These are phyloP conservation scores for Hypomontagnella monticulosa DNA, from an alignment of 495 filamentous ascomycete genomes.

Conservation along the genomic window DNA sequence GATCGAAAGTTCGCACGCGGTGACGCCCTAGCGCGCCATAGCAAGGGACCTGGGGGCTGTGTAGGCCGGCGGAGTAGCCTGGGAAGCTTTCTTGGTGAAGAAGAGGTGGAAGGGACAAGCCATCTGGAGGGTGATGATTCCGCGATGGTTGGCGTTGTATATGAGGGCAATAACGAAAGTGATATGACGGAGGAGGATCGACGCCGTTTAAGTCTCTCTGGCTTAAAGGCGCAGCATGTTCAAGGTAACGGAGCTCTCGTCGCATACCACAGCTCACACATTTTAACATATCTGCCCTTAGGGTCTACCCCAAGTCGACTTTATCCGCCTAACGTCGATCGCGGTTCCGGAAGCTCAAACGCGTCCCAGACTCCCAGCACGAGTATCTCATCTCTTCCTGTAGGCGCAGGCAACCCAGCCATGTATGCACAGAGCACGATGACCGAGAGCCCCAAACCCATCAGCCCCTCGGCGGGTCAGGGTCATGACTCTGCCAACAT, in stretches of 20 bases:
- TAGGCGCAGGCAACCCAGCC: constrained; percentile 62
- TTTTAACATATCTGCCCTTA: constrained; percentile 38
- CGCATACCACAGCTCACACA: constrained; percentile 9
- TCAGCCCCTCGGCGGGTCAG: constrained; percentile 77
- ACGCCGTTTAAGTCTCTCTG: constrained; percentile 68
- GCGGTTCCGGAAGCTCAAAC: constrained; percentile 64
- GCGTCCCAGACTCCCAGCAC: constrained; percentile 62
- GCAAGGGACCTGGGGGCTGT: constrained; percentile 95
- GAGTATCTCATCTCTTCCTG: constrained; percentile 58
- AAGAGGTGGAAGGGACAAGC: constrained; percentile 67
- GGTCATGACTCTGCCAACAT: constrained; percentile 61
- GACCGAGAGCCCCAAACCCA: constrained; percentile 86
- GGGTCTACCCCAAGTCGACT: constrained; percentile 69
- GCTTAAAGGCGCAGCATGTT: constrained; percentile 75
- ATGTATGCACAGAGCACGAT: constrained; percentile 76
- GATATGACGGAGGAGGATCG: constrained; percentile 62
- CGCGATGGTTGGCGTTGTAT: constrained; percentile 79
- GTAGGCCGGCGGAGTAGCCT: constrained; percentile 89
- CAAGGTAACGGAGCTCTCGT: constrained; percentile 60
- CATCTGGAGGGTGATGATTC: constrained; percentile 72
- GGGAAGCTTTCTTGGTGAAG: constrained; percentile 84
- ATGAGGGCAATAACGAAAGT: constrained; percentile 69
- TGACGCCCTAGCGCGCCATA: constrained; percentile 93
- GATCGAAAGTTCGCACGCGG: constrained; percentile 94
- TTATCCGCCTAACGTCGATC: constrained; percentile 68